Evolutionary conservation across 768 basidiomycete genomes (phyloP), one percentile per base, ranked within the genome.

Genomic region (Floccularia luteovirens): DNA sequence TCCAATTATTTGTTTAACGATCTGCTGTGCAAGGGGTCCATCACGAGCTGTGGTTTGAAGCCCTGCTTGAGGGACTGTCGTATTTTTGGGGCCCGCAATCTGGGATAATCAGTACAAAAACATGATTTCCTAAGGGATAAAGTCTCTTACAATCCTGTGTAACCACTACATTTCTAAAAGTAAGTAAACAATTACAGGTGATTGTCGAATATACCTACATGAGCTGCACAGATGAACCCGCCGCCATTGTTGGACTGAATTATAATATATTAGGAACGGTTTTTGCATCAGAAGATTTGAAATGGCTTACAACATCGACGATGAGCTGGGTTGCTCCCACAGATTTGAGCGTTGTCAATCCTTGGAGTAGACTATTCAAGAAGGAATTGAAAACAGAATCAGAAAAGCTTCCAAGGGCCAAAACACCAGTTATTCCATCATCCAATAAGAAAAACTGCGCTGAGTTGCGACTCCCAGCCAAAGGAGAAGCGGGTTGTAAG

Each of bases 371-470:
- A 20, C 67, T 63, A 19, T 57, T 47, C 38, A 70, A 51, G 44
- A 79, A 70, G 3, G 47, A 48, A 33, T 59, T 52, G 44, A 70
- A 72, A 46, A 62, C 54, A 5, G 43, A 42, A 16, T 70, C 74
- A 1, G 70, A 69, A 53, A 79, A 80, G 54, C 75, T 77, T 14
- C 77, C 77, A 10, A 79, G 66, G 8, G 74, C 72, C 41, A 78
- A 57, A 12, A 79, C 72, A 27, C 77, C 77, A 1, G 77, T 79
- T 45, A 64, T 70, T 5, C 60, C 62, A 44, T 78, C 77, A 1
- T 64, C 55, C 11, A 77, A 54, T 50, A 77, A 48, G 50, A 69
- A 76, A 51, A 79, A 79, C 44, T 75, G 72, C 3, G 69, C 68
- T 5, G 68, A 73, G 19, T 64, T 64, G n/a, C 61, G 54, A 47